Evolutionary conservation across 176 grass and related monocot genomes (phyloP).

Genomic region (Rhynchospora breviuscula): DNA sequence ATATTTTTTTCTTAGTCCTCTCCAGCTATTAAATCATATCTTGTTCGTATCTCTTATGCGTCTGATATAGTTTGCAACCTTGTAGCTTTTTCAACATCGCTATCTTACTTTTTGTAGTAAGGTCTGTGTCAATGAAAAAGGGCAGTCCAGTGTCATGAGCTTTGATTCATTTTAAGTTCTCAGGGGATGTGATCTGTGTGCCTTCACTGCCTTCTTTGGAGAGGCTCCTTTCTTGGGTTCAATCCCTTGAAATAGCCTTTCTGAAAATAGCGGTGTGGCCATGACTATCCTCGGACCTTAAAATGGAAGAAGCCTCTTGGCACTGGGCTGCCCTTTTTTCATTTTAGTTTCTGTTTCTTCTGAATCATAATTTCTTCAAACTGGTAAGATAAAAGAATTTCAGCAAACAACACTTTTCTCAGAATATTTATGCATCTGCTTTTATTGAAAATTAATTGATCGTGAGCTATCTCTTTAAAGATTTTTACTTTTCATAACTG

Average conservation of each 20-base stretch:
- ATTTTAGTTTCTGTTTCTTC: slow-evolving; percentile 15
- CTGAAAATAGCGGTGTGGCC: slow-evolving; percentile 12
- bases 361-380: background rate
- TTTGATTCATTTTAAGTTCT: slow-evolving; percentile 15
- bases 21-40: background rate
- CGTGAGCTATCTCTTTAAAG: background rate
- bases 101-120: background rate
- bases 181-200: background rate
- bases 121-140: slow-evolving; percentile 9
- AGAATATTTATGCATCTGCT: background rate
- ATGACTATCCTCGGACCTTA: slow-evolving; percentile 4
- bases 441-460: background rate
- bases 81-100: background rate
- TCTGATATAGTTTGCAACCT: background rate
- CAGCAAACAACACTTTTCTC: background rate
- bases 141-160: slow-evolving; percentile 20
- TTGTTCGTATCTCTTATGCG: background rate
- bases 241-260: slow-evolving; percentile 10
- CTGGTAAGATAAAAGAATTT: background rate
- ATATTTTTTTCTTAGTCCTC: background rate
- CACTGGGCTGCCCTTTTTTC: slow-evolving; percentile 23
- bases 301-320: slow-evolving; percentile 22
- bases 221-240: background rate
- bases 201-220: background rate
- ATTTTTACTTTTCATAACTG: background rate